Percentiles rank a stretch among this genome's conserved stretches.
Conservation (phyloP, 371 early-diverging fungal genomes). For the Umbelopsis sp. region DNA sequence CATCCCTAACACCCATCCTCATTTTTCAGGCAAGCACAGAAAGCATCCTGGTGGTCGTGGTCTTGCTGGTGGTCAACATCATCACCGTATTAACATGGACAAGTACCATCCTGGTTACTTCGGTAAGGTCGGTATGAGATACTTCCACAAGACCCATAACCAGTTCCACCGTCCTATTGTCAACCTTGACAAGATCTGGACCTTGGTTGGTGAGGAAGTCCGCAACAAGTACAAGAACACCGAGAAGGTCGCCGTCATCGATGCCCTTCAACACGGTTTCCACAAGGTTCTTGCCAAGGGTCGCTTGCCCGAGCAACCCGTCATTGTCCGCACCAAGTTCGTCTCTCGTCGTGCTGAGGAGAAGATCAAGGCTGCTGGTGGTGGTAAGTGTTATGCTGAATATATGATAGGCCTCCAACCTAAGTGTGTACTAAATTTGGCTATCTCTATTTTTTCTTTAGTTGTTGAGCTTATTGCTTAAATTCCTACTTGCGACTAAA, state of each 20-base stretch:
- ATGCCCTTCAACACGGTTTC: conserved; percentile 90
- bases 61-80: conserved; percentile 99
- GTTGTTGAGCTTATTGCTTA: conserved; percentile 59
- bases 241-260: conserved; percentile 94
- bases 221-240: conserved; percentile 87
- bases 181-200: conserved; percentile 96
- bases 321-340: conserved; percentile 98
- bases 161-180: conserved; percentile 85
- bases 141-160: conserved; percentile 98
- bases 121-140: conserved; percentile 99
- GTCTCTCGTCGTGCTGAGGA: conserved; percentile 96
- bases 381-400: conserved; percentile 52
- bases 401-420: background rate
- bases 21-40: conserved; percentile 94
- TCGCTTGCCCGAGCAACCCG: conserved; percentile 85
- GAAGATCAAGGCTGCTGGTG: conserved; percentile 99
- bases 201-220: conserved; percentile 91
- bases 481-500: conserved; percentile 22
- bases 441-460: conserved; percentile 14
- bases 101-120: conserved; percentile 99
- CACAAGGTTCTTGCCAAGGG: conserved; percentile 99
- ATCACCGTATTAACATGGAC: conserved; percentile 99
- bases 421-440: background rate
- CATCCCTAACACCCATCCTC: background rate
- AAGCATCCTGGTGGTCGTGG: conserved; percentile 99